Evolutionary conservation across 2,329 filamentous ascomycete species (phyloP), one percentile per base, ranked within the genome.

Genomic region (Trichothecium sympodiale): DNA sequence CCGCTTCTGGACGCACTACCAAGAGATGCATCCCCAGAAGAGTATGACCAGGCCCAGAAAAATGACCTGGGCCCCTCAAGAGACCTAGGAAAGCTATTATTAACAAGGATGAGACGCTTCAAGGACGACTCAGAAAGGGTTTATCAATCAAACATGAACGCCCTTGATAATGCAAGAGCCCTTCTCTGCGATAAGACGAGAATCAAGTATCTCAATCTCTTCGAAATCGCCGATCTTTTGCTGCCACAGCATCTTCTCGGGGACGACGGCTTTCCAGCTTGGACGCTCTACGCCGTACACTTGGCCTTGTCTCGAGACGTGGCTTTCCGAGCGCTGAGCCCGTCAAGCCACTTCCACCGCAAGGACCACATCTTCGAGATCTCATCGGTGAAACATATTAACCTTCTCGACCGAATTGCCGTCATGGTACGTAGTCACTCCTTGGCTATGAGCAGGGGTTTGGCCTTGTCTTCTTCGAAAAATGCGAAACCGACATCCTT

Each of bases 221-320:
- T 65, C 34, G 63, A 74, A 42, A 64, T 76, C 30, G 62, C 71
- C 5, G 55, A 64, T 14, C 46, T 56, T 15, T 44, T 73, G 15
- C 54, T 71, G 9, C 55, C 59, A 3, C 40, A 48, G 8, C 46
- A 53, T 8, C 46, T 57, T 39, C 28, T 61, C 57, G 39, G 20
- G 20, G 40, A 43, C 2, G 50, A 54, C 16, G 54, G 52, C 2
- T 67, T 68, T 36, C 57, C 66, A 1, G 43, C 65, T 1, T 48
- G 64, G 18, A 66, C 69, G 8, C 56, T 86, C 5, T 83, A 85
- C 47, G 82, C 83, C 4, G 74, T 87, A 6, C 79, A 86, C 44
- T 72, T 72, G 38, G 70, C 78, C 8, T 52, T 89, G 7, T 53
- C 67, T 17, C 62, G 67, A 29, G 69, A 77, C 40, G 64, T 76